Evolutionary conservation across 225 moss, liverwort and hornwort species (phyloP).

Genomic region (Rhytidiadelphus loreus): DNA sequence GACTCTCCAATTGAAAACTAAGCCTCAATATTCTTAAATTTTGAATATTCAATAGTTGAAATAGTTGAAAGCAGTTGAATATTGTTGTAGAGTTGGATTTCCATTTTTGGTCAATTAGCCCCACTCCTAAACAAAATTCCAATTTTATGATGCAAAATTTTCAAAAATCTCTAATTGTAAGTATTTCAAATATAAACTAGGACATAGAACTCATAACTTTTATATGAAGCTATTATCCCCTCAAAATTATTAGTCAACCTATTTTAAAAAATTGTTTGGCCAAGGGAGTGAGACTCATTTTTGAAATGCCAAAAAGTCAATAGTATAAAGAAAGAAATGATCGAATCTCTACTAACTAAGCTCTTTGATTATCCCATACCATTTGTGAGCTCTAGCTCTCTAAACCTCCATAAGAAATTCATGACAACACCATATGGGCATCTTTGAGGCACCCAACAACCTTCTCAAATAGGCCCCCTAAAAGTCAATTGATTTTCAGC

Average conservation of each 20-base stretch:
- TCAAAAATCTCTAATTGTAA: no score
- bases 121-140: fast-evolving
- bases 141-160: not conserved
- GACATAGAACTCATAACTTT: no score
- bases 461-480: no score
- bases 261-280: fast-evolving
- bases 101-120: not conserved
- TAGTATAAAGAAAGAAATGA: not conserved
- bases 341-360: not conserved
- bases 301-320: not conserved
- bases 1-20: not conserved
- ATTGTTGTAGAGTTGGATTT: not conserved
- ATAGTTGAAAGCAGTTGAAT: not conserved
- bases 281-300: fast-evolving
- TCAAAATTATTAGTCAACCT: not conserved
- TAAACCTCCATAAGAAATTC: not conserved
- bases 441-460: fast-evolving
- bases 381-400: not conserved
- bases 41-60: not conserved
- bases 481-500: not conserved
- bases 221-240: not conserved
- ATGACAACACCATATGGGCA: fast-evolving
- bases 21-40: not conserved
- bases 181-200: no score
- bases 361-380: fast-evolving